Percentiles rank a stretch among this genome's conserved stretches.
These are phyloP conservation scores for Metschnikowia proteae DNA, from an alignment of 805 yeast species.

Conservation along the genomic window DNA sequence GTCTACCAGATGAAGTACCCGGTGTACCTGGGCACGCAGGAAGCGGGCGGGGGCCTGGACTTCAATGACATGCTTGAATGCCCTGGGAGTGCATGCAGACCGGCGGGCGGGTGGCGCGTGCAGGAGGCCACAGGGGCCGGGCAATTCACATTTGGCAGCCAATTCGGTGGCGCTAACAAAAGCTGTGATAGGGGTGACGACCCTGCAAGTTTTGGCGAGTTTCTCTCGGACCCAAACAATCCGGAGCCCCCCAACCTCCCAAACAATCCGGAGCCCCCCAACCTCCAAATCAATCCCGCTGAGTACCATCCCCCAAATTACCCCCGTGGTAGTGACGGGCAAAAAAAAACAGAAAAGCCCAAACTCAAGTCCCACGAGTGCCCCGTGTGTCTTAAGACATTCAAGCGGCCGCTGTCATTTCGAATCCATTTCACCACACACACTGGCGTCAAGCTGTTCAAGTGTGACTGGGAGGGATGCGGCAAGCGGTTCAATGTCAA, in stretches of 20 bases:
- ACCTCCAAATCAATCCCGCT: too few relatives aligned
- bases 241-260: too few relatives aligned
- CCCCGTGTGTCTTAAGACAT: conserved; percentile 65
- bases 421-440: conserved; percentile 79
- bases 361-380: conserved; percentile 19
- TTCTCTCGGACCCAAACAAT: too few relatives aligned
- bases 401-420: conserved; percentile 78
- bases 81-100: not conserved
- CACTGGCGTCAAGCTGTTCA: conserved; percentile 36
- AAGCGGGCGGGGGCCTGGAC: not conserved
- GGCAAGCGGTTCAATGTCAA: conserved; percentile 68
- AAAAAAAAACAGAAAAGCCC: not conserved
- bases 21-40: not conserved
- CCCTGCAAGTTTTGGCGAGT: too few relatives aligned
- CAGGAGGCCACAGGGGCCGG: too few relatives aligned
- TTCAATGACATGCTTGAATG: too few relatives aligned
- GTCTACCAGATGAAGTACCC: not conserved
- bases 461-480: conserved; percentile 56
- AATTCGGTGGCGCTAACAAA: too few relatives aligned
- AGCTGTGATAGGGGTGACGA: too few relatives aligned
- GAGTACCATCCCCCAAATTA: too few relatives aligned
- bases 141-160: too few relatives aligned
- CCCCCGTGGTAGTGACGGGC: not conserved
- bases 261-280: too few relatives aligned
- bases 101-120: not conserved